Evolutionary conservation across 495 filamentous ascomycete genomes (phyloP), one percentile per base, ranked within the genome.

Genomic region (Schizothecium vesticola): DNA sequence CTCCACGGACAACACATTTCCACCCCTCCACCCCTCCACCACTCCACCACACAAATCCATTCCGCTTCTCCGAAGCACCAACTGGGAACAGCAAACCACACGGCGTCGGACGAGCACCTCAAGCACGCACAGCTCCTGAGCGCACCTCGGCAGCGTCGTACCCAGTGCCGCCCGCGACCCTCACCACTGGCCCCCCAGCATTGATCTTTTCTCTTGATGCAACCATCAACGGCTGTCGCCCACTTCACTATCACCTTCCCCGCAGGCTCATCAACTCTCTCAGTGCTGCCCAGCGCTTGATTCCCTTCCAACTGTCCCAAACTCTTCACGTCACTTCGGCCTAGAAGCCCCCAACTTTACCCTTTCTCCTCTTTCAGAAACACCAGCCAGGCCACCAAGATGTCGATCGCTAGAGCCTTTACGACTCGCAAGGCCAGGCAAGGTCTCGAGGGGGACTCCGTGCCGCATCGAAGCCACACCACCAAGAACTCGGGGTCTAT

Each of bases 361-460:
- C 19, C 43, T 51, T 36, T 10, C 19, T n/a, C 36, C 7, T 51
- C 43, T n/a, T 19, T 19, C 43, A 51, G 6, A n/a, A n/a, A 19
- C 43, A 51, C 16, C 43, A 19, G 2, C 43, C 11, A 43, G 63
- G 36, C 43, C 61, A 64, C 60, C 72, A 82, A 69, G 11, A 85
- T 88, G 85, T 85, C 83, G 61, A 76, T 92, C 71, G 84, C 87
- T 43, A 81, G 90, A 76, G 90, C 89, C 33, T 91, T 92, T 73
- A 92, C 90, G 64, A 83, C 80, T 55, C 80, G 81, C 65, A 77
- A 81, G 74, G 74, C 70, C 74, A 85, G 82, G 77, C 77, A 81
- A 70, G 80, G 81, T 43, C 70, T 79, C 43, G 71, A 76, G 58
- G 22, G 56, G 59, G 70, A 80, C 26, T 66, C 36, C 1, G 61